Base-by-base conservation (phyloP, 306 rosid genomes). In the Ormosia emarginata region DNA sequence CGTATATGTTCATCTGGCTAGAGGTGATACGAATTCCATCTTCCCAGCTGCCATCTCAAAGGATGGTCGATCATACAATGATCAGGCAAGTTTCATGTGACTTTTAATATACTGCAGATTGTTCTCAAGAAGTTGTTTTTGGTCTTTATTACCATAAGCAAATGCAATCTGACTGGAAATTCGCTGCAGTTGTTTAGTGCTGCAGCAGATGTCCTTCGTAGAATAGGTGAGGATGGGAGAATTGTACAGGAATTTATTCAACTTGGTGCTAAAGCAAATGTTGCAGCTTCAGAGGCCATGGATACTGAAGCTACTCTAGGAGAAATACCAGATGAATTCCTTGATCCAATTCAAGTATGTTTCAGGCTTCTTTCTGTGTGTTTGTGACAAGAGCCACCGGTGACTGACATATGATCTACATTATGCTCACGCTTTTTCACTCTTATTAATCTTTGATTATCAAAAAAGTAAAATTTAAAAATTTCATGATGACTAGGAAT, bases 281-380 rank as follows among this genome's bases (percentile, higher is more conserved):
- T 90, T 59, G 98, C 99, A 53, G 99, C 99, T 75, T 86, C 98
- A 7, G 98, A 92, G 85, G 98, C 98, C 74, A 87, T 91, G 97
- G 99, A 94, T 53, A 61, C 94, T 7, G 99, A 96, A 91, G 99
- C 97, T 84, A 70, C 83, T 80, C 90, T 96, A 3, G 99, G 99
- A 57, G 99, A 96, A 69, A 96, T 96, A 84, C 99, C 99, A n/a
- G 99, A 96, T 8, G 99, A 96, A 87, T 96, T 91, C 92, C 99
- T 96, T 2, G 99, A 96, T 84, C 99, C 99, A 71, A 96, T 96
- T 85, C 99, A 96, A 78, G 99, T 94, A 86, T 62, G 85, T 86
- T 78, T 56, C 17, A 37, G 2, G 73, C 37, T 72, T 72, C 10
- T 69, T 32, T 58, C 6, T 57, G 8, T 40, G 9, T 24, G 44